Conservation (phyloP, 2,329 filamentous ascomycete species). For the Beauveria sp. region DNA sequence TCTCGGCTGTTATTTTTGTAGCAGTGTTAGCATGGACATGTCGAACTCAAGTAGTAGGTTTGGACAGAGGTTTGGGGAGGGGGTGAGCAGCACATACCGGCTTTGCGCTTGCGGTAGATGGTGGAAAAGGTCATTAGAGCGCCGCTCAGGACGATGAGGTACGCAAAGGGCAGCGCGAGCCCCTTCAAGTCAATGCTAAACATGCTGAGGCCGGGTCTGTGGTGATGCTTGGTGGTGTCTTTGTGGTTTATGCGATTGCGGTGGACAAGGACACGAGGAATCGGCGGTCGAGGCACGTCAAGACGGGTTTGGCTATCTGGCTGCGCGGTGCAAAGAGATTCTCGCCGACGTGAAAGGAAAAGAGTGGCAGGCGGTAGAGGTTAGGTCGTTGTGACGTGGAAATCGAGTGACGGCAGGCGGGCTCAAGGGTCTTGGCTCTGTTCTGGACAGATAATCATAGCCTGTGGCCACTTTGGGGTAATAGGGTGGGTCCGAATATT, state of each 20-base stretch:
- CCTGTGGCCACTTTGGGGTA: slow-evolving; percentile 6
- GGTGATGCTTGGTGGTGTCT: not conserved
- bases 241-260: not conserved
- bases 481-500: not conserved
- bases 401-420: not conserved
- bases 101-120: slow-evolving; percentile 89
- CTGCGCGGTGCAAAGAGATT: not conserved
- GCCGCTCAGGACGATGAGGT: slow-evolving; percentile 78
- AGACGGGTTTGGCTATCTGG: not conserved
- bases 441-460: slow-evolving; percentile 12
- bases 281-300: not conserved
- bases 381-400: not conserved
- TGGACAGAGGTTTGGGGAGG: not conserved
- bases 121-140: slow-evolving; percentile 88
- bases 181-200: slow-evolving; percentile 68
- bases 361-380: not conserved
- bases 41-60: no score
- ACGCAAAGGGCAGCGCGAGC: slow-evolving; percentile 80
- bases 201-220: slow-evolving; percentile 30
- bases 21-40: no score
- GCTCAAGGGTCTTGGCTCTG: not conserved
- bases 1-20: slow-evolving; percentile 48
- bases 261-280: not conserved
- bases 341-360: not conserved
- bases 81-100: slow-evolving; percentile 45